Evolutionary conservation across 352 stramenopile species (phyloP).

Genomic region (Phytophthora macrochlamydospora): DNA sequence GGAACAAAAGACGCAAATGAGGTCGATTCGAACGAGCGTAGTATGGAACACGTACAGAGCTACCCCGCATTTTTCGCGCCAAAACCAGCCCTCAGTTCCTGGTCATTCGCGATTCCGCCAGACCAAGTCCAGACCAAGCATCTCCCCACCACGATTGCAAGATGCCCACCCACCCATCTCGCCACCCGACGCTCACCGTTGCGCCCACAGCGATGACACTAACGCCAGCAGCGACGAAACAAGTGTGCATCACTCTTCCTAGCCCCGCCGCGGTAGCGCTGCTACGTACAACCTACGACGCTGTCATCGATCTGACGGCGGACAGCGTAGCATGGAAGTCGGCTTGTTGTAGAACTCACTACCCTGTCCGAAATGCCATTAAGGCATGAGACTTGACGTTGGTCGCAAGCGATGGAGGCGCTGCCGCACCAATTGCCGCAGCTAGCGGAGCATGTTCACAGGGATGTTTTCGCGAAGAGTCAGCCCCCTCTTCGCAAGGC

Average conservation of each 20-base stretch:
- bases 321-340: background rate
- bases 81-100: no score
- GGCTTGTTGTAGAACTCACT: background rate
- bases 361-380: background rate
- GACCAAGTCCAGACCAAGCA: no score
- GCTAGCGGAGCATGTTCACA: background rate
- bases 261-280: background rate
- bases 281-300: background rate
- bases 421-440: background rate
- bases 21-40: no score
- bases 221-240: no score
- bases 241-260: background rate
- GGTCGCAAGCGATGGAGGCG: background rate
- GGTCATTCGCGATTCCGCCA: no score
- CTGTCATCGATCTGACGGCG: background rate
- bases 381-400: background rate
- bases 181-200: no score
- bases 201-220: no score
- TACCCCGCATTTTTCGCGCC: no score
- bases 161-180: no score
- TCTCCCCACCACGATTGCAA: no score
- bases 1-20: no score
- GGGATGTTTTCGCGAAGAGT: background rate
- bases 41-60: no score
- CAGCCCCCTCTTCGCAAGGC: slow-evolving; percentile 1